These are phyloP conservation scores for Ogataea ganodermae DNA, from an alignment of 805 yeast genomes.

Conservation along the genomic window DNA sequence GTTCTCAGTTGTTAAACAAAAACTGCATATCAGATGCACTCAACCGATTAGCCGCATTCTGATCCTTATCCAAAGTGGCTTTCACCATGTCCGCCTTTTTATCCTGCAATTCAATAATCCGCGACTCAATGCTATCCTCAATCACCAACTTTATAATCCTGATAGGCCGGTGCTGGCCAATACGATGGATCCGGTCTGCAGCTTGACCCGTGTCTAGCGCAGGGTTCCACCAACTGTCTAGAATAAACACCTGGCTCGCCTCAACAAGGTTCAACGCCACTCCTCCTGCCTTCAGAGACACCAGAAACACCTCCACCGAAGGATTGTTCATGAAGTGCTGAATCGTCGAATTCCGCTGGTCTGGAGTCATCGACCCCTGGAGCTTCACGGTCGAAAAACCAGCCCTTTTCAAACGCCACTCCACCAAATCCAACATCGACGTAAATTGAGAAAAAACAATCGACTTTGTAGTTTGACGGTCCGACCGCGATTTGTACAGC, in stretches of 20 bases:
- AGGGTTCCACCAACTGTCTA: constrained; percentile 99
- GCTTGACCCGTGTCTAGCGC: constrained; percentile 94
- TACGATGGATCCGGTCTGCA: constrained; percentile 97
- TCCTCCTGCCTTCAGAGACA: constrained; percentile 97
- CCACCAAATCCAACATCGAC: constrained; percentile 92
- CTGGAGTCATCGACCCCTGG: constrained; percentile 97
- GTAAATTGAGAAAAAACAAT: constrained; percentile 98
- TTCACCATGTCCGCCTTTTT: constrained; percentile 98
- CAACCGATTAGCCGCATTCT: constrained; percentile 81
- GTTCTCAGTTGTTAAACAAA: constrained; percentile 80
- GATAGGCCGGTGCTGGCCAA: constrained; percentile 94
- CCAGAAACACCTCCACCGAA: constrained; percentile 88
- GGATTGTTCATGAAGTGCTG: constrained; percentile 91
- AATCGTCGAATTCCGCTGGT: constrained; percentile 90
- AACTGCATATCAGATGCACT: constrained; percentile 96
- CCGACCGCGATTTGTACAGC: constrained; percentile 81
- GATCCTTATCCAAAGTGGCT: constrained; percentile 93
- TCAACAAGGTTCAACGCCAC: constrained; percentile 96
- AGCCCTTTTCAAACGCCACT: constrained; percentile 92
- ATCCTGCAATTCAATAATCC: constrained; percentile 93
- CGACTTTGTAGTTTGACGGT: constrained; percentile 85
- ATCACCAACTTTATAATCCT: constrained; percentile 89
- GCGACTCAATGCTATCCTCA: constrained; percentile 94
- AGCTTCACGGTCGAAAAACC: constrained; percentile 93
- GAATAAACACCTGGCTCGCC: constrained; percentile 91